Evolutionary conservation across 2,329 filamentous ascomycete species (phyloP), one percentile per base, ranked within the genome.

Genomic region (Aureobasidium sp.): DNA sequence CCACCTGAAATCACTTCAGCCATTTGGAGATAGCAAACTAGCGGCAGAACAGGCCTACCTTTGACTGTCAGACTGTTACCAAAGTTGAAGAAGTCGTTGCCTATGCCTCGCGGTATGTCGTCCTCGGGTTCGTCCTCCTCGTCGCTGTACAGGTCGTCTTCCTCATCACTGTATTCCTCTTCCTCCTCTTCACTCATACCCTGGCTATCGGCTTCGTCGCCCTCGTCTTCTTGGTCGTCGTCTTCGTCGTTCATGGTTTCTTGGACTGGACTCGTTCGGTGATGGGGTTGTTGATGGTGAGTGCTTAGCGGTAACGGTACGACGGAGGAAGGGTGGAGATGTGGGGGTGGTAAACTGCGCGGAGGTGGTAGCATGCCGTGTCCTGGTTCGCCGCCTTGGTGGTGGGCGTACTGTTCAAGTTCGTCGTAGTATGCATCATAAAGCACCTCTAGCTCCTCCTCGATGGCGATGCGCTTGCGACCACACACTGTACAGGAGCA

Each of bases 341-440:
- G 64, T 64, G 17, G 69, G 37, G 71, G 71, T 22, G 71, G 70
- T 22, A 68, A 66, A 39, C 68, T 66, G 68, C 85, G 85, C 9
- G 87, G 82, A 54, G 85, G 81, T 48, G 85, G 83, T 69, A 91
- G 81, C 75, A 91, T 84, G 17, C 87, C 85, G 49, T 86, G 84
- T 57, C 82, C 84, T 66, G 89, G 83, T 63, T 85, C 73, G 66
- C 77, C 75, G 67, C 75, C 85, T 73, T 87, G 85, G 69, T 89
- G 86, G 75, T 97, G 92, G 68, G 92, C 94, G 76, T 97, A 99
- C 74, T 96, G 91, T 78, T 97, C 94, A 64, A 99, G 84, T 76
- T 99, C 94, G 73, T 96, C 88, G 73, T 99, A 99, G 76, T 99
- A 99, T 65, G 93, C 93, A 77, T 99, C 94, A 75, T 99, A 99